Evolutionary conservation across 805 yeast genomes (phyloP), one percentile per base, ranked within the genome.

Genomic region (Wickerhamiella bombiphila): DNA sequence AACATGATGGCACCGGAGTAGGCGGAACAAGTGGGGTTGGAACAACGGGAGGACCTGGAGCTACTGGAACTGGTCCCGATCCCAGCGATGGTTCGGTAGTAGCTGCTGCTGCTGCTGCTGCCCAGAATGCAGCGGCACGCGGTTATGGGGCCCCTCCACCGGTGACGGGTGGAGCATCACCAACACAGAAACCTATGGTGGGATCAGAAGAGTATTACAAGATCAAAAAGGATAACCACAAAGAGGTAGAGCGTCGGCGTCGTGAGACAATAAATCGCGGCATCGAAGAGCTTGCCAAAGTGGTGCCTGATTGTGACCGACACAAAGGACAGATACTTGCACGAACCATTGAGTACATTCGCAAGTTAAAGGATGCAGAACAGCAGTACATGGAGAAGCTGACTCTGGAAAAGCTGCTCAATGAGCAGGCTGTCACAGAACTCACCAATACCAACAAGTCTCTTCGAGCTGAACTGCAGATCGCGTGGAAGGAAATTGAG

Each of bases 401-500:
- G 82, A 86, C 96, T 4, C 67, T 88, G 53, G 96, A 88, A 59
- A 88, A 88, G 62, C 68, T 91, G 44, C 68, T 85, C 45, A 78
- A 88, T 26, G 96, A 86, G 57, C 97, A 88, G 61, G 85, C 88
- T 9, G 78, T 85, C 37, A 72, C 79, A 44, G 94, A 86, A 59
- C 69, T 88, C 48, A 72, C 80, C 37, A 75, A 80, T 30, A 74
- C 85, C 11, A 88, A 86, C 62, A 94, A 83, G 52, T 80, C 82
- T 59, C 69, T 88, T 56, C 85, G 83, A 61, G 70, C 68, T 38
- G 96, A 86, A 61, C 69, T 88, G 51, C 93, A 82, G 49, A 76
- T 82, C 54, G 93, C 95, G 13, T 88, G 88, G 66, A 70, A 93
- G 48, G 96, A 86, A 55, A 76, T 80, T 40, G 95, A 88, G 55